Conservation (phyloP, 805 yeast genomes). For the Teunomyces atbi region DNA sequence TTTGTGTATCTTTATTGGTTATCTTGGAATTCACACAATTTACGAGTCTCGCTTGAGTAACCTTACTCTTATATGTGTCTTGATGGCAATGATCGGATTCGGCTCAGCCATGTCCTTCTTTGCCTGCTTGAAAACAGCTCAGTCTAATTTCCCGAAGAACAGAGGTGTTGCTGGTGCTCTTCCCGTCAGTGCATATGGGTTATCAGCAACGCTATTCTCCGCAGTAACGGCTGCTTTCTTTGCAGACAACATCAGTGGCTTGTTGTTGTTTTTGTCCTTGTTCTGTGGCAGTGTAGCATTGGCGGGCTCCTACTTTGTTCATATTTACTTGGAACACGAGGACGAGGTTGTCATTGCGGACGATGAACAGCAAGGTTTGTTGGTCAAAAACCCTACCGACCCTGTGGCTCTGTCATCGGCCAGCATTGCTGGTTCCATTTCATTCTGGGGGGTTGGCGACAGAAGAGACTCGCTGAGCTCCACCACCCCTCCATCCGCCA, state of each 20-base stretch:
- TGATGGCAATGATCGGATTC: constrained; percentile 57
- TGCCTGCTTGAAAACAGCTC: constrained; percentile 53
- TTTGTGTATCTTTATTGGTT: constrained; percentile 52
- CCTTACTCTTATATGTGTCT: constrained; percentile 43
- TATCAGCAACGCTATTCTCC: constrained; percentile 67
- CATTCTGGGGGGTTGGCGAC: constrained; percentile 41
- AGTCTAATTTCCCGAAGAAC: constrained; percentile 66
- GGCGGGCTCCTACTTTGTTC: constrained; percentile 45
- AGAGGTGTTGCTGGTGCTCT: constrained; percentile 69
- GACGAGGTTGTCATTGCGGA: constrained; percentile 10
- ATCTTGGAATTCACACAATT: constrained; percentile 47
- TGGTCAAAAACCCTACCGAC: background rate
- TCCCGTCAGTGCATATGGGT: constrained; percentile 68
- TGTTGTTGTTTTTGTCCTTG: constrained; percentile 54
- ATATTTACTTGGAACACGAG: constrained; percentile 31
- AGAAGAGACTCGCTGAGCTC: constrained; percentile 20
- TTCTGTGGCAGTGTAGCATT: constrained; percentile 50
- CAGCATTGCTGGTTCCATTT: constrained; percentile 24
- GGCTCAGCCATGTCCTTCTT: constrained; percentile 67
- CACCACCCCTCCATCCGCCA: constrained; percentile 9
- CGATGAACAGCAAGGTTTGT: constrained; percentile 6
- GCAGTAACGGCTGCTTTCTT: constrained; percentile 53
- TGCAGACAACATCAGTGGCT: constrained; percentile 50
- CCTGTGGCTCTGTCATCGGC: constrained; percentile 1
- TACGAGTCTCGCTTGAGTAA: constrained; percentile 42